Conservation (phyloP, 2,329 filamentous ascomycete species). For the Microsporum audouinii region DNA sequence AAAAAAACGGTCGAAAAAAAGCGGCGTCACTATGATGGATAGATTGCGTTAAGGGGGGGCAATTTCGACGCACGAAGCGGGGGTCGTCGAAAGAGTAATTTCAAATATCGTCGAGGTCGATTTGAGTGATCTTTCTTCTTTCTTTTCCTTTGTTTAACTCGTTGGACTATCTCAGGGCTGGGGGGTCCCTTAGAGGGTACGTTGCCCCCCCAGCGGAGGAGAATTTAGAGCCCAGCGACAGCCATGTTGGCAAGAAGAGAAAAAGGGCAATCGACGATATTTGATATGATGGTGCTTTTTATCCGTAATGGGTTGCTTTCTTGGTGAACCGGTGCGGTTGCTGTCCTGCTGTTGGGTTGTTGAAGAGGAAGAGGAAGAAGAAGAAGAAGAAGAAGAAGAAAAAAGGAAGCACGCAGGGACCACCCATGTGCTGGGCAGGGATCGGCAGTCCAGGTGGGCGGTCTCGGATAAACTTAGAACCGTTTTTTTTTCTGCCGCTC, state of each 20-base stretch:
- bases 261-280: conserved; percentile 55
- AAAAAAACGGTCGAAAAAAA: not conserved
- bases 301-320: conserved; percentile 4
- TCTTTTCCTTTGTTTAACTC: conserved; percentile 33
- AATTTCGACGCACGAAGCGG: conserved; percentile 49
- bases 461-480: not conserved
- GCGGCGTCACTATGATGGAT: not conserved
- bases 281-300: conserved; percentile 24
- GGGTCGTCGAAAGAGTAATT: conserved; percentile 38
- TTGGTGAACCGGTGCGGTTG: not conserved
- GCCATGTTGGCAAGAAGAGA: conserved; percentile 54
- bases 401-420: conserved; percentile 1
- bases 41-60: conserved; percentile 23
- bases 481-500: not conserved
- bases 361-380: conserved; percentile 10
- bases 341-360: not conserved
- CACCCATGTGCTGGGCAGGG: not conserved
- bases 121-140: conserved; percentile 42
- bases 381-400: conserved; percentile 10
- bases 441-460: not conserved
- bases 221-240: conserved; percentile 85
- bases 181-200: conserved; percentile 20
- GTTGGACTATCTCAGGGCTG: conserved; percentile 72
- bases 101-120: conserved; percentile 44
- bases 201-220: conserved; percentile 54